Evolutionary conservation across 345 rosid genomes (phyloP).

Genomic region (Populus simonii): DNA sequence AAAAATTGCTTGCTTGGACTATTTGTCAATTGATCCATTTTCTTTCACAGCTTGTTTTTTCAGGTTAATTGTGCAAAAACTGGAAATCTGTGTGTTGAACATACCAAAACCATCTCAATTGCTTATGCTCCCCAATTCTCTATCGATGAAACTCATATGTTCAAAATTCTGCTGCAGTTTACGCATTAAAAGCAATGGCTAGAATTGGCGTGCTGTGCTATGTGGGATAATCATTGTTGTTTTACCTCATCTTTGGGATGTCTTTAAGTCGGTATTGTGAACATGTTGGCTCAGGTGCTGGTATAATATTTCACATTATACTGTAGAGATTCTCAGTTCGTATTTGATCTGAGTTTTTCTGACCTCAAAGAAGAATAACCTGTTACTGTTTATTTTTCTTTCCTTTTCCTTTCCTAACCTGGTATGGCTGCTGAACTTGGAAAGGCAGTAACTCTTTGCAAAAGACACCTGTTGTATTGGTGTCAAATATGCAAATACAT

Average conservation of each 20-base stretch:
- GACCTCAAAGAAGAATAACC: conserved; percentile 33
- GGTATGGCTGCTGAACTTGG: conserved; percentile 8
- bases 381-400: conserved; percentile 7
- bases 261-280: conserved; percentile 42
- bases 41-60: not conserved
- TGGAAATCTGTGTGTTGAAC: not conserved
- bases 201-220: conserved; percentile 4
- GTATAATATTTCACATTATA: conserved; percentile 54
- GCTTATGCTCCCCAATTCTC: not conserved
- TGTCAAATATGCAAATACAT: not conserved
- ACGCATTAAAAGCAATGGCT: not conserved
- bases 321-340: conserved; percentile 49
- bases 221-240: conserved; percentile 15
- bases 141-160: not conserved
- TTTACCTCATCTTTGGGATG: conserved; percentile 15
- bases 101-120: not conserved
- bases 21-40: not conserved
- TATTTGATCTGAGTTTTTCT: conserved; percentile 54
- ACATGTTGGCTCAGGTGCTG: conserved; percentile 69
- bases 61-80: not conserved
- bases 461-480: not conserved
- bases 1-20: not conserved
- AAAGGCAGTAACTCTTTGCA: not conserved
- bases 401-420: conserved; percentile 3
- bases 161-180: not conserved